Evolutionary conservation across 1,284 basidiomycete genomes (phyloP).

Genomic region (Trichosporon ovoides): DNA sequence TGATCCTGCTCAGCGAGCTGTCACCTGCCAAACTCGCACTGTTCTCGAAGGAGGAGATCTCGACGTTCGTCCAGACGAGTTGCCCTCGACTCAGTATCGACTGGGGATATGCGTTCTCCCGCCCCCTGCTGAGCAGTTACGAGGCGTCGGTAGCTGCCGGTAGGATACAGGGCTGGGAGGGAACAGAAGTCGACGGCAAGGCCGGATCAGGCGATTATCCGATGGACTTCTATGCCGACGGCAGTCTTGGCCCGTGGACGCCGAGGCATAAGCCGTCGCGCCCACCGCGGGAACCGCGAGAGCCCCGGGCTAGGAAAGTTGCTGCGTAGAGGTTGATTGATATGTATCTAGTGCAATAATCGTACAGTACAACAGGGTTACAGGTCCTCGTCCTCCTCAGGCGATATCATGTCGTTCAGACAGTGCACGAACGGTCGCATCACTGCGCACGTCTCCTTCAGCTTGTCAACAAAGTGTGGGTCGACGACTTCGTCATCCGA

Average conservation of each 20-base stretch:
- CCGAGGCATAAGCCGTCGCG: constrained; percentile 34
- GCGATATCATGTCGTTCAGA: constrained; percentile 51
- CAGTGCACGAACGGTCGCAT: constrained; percentile 71
- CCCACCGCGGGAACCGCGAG: constrained; percentile 3
- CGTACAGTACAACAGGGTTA: not conserved
- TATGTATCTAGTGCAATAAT: not conserved
- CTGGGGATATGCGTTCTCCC: constrained; percentile 94
- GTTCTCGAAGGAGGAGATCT: constrained; percentile 51
- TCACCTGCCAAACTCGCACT: constrained; percentile 88
- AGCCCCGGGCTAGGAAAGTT: not conserved
- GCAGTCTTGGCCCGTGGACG: constrained; percentile 47
- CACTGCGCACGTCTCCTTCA: constrained; percentile 57
- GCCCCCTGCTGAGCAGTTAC: constrained; percentile 86
- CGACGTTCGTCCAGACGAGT: constrained; percentile 25
- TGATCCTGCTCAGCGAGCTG: constrained; percentile 83
- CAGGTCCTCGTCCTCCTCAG: not conserved
- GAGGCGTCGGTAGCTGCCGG: constrained; percentile 87
- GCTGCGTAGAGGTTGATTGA: not conserved
- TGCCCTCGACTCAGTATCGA: constrained; percentile 60
- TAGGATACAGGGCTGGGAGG: constrained; percentile 53
- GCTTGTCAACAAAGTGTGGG: constrained; percentile 60
- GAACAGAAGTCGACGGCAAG: constrained; percentile 35
- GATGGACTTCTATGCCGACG: constrained; percentile 88
- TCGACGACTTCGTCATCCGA: constrained; percentile 66
- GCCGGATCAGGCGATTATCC: constrained; percentile 59